Conservation (phyloP, 2,329 filamentous ascomycete species). For the Penicillium thymicola region DNA sequence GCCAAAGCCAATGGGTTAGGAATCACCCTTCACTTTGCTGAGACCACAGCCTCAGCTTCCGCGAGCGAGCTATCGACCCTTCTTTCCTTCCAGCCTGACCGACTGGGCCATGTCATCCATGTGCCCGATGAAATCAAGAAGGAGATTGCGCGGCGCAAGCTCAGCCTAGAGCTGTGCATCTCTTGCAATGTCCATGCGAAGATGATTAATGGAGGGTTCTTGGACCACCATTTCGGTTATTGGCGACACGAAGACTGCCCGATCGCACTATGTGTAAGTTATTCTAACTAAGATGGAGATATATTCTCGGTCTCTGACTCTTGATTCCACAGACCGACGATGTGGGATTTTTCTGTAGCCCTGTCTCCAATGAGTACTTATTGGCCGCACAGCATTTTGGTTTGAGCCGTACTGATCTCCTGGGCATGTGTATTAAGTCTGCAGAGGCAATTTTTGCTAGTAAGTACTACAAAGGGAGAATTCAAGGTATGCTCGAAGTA, state of each 20-base stretch:
- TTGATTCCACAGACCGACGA: conserved; percentile 65
- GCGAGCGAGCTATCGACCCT: conserved; percentile 61
- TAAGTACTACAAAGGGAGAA: conserved; percentile 53
- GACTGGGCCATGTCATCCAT: conserved; percentile 77
- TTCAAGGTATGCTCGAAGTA: conserved; percentile 21
- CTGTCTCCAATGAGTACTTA: conserved; percentile 71
- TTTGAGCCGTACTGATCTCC: conserved; percentile 49
- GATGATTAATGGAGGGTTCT: conserved; percentile 63
- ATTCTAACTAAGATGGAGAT: not conserved
- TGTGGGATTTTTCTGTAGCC: conserved; percentile 75
- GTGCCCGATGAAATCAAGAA: conserved; percentile 59
- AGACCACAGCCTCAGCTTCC: conserved; percentile 57
- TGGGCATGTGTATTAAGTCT: conserved; percentile 57
- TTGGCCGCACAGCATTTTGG: conserved; percentile 69
- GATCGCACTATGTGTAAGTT: conserved; percentile 66
- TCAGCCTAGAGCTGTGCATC: conserved; percentile 73
- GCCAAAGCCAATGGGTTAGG: conserved; percentile 57
- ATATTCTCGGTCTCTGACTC: not conserved
- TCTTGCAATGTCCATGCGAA: conserved; percentile 77
- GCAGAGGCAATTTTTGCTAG: conserved; percentile 66
- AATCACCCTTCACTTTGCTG: conserved; percentile 76
- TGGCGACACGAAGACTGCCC: conserved; percentile 62
- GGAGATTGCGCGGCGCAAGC: conserved; percentile 51
- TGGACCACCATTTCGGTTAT: conserved; percentile 72
- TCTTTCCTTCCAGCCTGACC: conserved; percentile 62